Conservation (phyloP, 768 basidiomycete genomes). For the Lentinula aciculospora region DNA sequence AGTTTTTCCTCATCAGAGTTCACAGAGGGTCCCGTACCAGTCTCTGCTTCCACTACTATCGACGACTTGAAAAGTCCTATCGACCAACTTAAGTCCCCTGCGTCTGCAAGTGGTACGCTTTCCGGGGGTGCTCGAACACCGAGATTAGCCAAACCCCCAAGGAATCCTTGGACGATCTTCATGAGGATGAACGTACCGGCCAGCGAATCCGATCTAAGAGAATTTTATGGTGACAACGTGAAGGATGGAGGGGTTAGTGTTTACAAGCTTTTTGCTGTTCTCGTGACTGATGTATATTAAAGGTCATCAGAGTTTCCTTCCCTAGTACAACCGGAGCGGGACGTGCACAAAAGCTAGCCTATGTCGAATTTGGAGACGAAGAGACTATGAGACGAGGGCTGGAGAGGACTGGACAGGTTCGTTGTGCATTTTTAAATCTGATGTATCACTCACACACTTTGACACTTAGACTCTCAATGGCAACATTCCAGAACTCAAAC, state of each 20-base stretch:
- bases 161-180: constrained; percentile 84
- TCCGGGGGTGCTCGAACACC: constrained; percentile 68
- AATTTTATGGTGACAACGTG: constrained; percentile 72
- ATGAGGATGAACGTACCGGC: constrained; percentile 54
- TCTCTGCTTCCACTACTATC: constrained; percentile 16
- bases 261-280: neutral
- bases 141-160: constrained; percentile 51
- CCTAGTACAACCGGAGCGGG: constrained; percentile 40
- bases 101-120: constrained; percentile 54
- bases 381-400: constrained; percentile 60
- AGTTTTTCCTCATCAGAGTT: neutral
- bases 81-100: constrained; percentile 47
- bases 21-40: constrained; percentile 12
- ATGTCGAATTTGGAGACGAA: constrained; percentile 88
- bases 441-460: constrained; percentile 9
- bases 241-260: constrained; percentile 45
- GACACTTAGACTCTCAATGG: constrained; percentile 76
- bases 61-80: constrained; percentile 19
- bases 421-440: no score
- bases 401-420: constrained; percentile 64
- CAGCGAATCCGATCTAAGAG: constrained; percentile 61
- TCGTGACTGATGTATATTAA: constrained; percentile 1
- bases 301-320: constrained; percentile 69
- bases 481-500: constrained; percentile 37
- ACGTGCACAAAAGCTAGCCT: constrained; percentile 59